phyloP scores from a whole-genome alignment of 768 basidiomycete genomes.

The Tricholoma flavovirens region DNA sequence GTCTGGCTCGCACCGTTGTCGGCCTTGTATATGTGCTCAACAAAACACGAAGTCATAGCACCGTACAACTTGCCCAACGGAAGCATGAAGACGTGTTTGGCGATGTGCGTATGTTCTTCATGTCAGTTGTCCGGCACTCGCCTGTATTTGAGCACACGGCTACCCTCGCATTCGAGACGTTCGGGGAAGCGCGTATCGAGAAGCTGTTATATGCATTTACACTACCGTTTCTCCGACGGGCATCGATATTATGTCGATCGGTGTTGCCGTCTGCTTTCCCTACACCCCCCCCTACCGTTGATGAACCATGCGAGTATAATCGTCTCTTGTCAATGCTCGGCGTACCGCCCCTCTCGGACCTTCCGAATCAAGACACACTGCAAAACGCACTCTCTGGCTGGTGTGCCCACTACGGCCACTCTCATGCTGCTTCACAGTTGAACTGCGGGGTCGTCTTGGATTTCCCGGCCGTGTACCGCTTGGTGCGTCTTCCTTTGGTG shows the following conservation, averaged over 20 bases:
- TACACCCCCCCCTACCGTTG: slow-evolving; percentile 34
- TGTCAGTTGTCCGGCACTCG: slow-evolving; percentile 86
- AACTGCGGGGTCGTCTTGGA: slow-evolving; percentile 80
- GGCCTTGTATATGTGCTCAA: slow-evolving; percentile 79
- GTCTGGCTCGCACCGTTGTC: slow-evolving; percentile 79
- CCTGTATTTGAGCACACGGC: slow-evolving; percentile 84
- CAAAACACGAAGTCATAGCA: slow-evolving; percentile 56
- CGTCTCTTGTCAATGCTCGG: slow-evolving; percentile 70
- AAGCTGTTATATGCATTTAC: slow-evolving; percentile 85
- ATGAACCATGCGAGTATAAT: slow-evolving; percentile 58
- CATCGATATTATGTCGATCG: slow-evolving; percentile 78
- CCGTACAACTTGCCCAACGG: slow-evolving; percentile 38
- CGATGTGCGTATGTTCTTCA: slow-evolving; percentile 83
- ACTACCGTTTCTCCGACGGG: slow-evolving; percentile 85
- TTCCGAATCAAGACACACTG: slow-evolving; percentile 80
- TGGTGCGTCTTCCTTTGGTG: slow-evolving; percentile 73
- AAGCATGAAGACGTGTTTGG: slow-evolving; percentile 73
- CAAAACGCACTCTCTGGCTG: slow-evolving; percentile 86
- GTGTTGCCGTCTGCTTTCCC: slow-evolving; percentile 62
- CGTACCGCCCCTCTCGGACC: slow-evolving; percentile 73
- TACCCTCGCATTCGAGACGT: slow-evolving; percentile 69
- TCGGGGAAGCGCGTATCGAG: slow-evolving; percentile 81
- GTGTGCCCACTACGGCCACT: slow-evolving; percentile 85
- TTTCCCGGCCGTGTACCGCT: slow-evolving; percentile 76
- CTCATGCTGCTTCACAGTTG: slow-evolving; percentile 71